Conservation (phyloP, 805 yeast genomes). For the Starmerella geochares region DNA sequence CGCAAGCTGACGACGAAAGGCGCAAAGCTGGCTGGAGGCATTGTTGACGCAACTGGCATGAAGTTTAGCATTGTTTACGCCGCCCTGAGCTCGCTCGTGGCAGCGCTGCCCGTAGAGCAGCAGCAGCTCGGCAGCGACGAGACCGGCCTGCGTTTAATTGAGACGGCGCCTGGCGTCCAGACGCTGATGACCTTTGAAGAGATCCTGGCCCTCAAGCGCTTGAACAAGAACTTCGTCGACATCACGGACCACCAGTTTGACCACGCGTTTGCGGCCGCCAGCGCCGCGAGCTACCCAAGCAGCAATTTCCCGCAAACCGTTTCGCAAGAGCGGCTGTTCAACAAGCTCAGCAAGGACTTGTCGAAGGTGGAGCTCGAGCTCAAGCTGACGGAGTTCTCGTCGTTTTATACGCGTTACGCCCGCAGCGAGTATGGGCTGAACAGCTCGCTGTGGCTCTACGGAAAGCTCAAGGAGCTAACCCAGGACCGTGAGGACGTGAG, state of each 20-base stretch:
- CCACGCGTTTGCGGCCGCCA: neutral
- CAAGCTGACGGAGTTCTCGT: constrained; percentile 52
- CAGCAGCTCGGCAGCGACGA: neutral
- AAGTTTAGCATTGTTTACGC: neutral
- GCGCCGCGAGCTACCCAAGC: neutral
- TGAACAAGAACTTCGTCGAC: constrained; percentile 33
- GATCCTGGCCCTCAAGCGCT: constrained; percentile 36
- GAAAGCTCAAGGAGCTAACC: constrained; percentile 35
- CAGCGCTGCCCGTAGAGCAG: constrained; percentile 13
- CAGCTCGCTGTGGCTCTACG: constrained; percentile 60
- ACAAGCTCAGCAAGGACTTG: constrained; percentile 37
- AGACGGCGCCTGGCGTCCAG: constrained; percentile 22
- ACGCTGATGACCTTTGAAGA: constrained; percentile 36
- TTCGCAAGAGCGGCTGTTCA: constrained; percentile 35
- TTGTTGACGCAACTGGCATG: neutral
- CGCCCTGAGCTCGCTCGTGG: neutral
- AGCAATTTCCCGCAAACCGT: constrained; percentile 40
- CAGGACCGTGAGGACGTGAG: constrained; percentile 34
- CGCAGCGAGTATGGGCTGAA: constrained; percentile 59
- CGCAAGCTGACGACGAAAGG: too few species aligned
- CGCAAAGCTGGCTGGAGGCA: too few species aligned
- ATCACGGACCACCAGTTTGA: neutral
- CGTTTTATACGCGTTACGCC: constrained; percentile 68
- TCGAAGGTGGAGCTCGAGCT: constrained; percentile 40
- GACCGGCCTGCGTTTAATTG: constrained; percentile 16